Base-by-base conservation (phyloP, 1,139 yeast species). In the Candida neerlandica region DNA sequence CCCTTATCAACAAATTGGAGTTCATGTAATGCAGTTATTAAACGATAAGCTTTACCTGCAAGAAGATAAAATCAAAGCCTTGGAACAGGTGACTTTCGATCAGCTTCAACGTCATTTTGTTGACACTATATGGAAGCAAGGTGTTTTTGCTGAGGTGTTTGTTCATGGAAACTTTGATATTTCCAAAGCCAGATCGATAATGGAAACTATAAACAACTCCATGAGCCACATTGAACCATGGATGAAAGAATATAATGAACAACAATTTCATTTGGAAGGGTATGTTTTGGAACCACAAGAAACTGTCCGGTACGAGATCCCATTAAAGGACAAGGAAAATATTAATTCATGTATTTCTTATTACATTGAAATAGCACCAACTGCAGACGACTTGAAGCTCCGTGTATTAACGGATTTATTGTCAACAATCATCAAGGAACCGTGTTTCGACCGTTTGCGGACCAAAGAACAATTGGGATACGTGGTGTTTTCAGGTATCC, bases 391-490 rank as follows among this genome's bases (percentile, higher is more conserved):
- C 50, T 59, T 58, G 16, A 63, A 59, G 39, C 51, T 64, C 32
- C 63, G 75, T 43, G 71, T 90, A 0, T 63, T 81, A 47, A 75
- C 86, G 16, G 91, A 87, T 46, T 69, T 94, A 47, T 67, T 90
- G 45, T 80, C 86, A 0, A 91, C 89, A 49, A 77, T 91, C 53
- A 74, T 87, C 45, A 82, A 81, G 54, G 98, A 92, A 63, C 97
- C 97, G 1, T 88, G 92, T 48, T 94, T 94, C 66, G 86, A 89
- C 64, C 89, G 88, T 56, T 77, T 94, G 50, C 80, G 99, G 66
- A 94, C 99, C 3, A 86, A 89, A 59, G 99, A 94, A 67, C 98
- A 94, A 56, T 65, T 86, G 44, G 90, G 89, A 0, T 85, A 85
- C 62, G 91, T 94, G 52, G 99, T 94, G 0, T 90, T 89, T 64